Evolutionary conservation across 305 asterid genomes (phyloP).

Genomic region (Solanum chacoense): DNA sequence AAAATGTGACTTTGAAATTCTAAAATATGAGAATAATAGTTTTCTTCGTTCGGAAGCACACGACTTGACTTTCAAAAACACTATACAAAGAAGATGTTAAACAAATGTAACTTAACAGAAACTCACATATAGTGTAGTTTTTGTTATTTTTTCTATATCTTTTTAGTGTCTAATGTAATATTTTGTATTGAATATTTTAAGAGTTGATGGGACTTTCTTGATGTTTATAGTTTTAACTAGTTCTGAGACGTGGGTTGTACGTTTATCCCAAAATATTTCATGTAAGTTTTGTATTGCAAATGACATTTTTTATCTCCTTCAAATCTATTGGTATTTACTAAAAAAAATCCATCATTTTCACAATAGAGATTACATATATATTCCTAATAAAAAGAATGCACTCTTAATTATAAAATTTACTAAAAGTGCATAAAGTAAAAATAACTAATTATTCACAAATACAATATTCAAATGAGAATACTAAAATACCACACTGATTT

Average conservation of each 20-base stretch:
- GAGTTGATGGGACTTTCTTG: not conserved
- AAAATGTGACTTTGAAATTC: not conserved
- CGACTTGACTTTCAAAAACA: not conserved
- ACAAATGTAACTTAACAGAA: not conserved
- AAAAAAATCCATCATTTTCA: too few relatives aligned
- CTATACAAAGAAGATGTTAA: not conserved
- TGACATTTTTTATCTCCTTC: not conserved
- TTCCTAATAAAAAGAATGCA: too few relatives aligned
- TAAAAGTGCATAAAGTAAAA: too few relatives aligned
- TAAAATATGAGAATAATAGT: not conserved
- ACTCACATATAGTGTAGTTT: not conserved
- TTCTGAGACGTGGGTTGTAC: not conserved
- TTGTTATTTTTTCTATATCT: not conserved
- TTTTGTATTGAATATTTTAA: not conserved
- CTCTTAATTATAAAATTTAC: not conserved
- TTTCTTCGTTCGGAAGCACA: not conserved
- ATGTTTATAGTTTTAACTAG: not conserved
- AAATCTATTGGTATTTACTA: not conserved
- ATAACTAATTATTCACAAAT: too few relatives aligned
- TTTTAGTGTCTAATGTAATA: not conserved
- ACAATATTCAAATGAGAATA: not conserved
- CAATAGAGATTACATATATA: not conserved
- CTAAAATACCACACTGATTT: not conserved
- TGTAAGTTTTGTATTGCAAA: too few relatives aligned
- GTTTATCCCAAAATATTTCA: not conserved